These are phyloP conservation scores for Phytophthora litchii DNA, from an alignment of 352 stramenopile species.

Conservation along the genomic window DNA sequence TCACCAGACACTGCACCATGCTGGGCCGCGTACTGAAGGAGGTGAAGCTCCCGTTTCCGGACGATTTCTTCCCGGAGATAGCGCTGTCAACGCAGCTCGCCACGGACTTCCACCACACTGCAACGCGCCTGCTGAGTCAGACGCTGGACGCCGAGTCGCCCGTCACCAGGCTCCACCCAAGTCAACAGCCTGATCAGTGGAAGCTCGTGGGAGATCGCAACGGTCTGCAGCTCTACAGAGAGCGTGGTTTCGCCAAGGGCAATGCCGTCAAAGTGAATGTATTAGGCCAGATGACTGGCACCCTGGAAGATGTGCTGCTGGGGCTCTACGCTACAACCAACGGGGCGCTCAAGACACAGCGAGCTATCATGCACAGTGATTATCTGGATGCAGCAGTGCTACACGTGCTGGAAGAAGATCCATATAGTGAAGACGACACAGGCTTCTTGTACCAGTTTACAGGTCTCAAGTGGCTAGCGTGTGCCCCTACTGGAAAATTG, in stretches of 20 bases:
- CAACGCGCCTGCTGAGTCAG: constrained; percentile 41
- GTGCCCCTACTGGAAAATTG: constrained; percentile 49
- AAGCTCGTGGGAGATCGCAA: constrained; percentile 62
- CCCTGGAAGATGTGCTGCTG: constrained; percentile 68
- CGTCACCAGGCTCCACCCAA: constrained; percentile 57
- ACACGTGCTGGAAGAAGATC: constrained; percentile 60
- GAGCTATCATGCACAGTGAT: constrained; percentile 63
- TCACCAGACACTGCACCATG: constrained; percentile 29
- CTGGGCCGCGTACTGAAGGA: constrained; percentile 66
- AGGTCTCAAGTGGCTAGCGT: constrained; percentile 69
- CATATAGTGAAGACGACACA: constrained; percentile 56
- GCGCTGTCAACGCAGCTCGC: constrained; percentile 39
- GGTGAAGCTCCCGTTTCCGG: constrained; percentile 64
- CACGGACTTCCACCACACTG: constrained; percentile 42
- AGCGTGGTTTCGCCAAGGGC: constrained; percentile 55
- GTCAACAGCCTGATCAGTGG: constrained; percentile 57
- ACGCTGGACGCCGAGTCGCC: constrained; percentile 50
- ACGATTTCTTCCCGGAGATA: constrained; percentile 69
- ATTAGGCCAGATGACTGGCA: constrained; percentile 52
- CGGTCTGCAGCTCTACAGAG: constrained; percentile 61
- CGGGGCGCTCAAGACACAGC: constrained; percentile 60
- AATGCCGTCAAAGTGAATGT: constrained; percentile 57
- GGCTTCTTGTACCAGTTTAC: constrained; percentile 59
- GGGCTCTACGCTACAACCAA: constrained; percentile 59
- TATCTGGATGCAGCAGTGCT: constrained; percentile 64